Evolutionary conservation across 2,329 filamentous ascomycete genomes (phyloP).

Genomic region (Daldinia eschscholtzii): DNA sequence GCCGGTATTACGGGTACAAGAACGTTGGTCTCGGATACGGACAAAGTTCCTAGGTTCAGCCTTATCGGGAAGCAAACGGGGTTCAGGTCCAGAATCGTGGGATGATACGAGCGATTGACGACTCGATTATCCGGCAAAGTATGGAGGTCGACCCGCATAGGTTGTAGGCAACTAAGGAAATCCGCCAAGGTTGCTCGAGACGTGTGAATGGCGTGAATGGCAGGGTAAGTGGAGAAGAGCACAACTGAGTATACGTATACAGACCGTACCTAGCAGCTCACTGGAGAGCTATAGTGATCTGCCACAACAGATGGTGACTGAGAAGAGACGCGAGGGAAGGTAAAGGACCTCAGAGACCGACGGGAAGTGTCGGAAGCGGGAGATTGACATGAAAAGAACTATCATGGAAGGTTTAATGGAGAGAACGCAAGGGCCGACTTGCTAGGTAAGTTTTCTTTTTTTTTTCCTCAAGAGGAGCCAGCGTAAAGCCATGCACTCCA

Average conservation of each 20-base stretch:
- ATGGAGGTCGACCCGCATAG: constrained; percentile 46
- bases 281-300: constrained; percentile 45
- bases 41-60: constrained; percentile 47
- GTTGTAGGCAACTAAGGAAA: constrained; percentile 42
- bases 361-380: constrained; percentile 49
- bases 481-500: constrained; percentile 41
- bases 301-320: constrained; percentile 35
- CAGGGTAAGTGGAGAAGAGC: constrained; percentile 38
- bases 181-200: constrained; percentile 38
- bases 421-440: constrained; percentile 46
- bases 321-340: constrained; percentile 41
- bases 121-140: constrained; percentile 42
- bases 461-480: constrained; percentile 40
- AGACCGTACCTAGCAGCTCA: constrained; percentile 36
- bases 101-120: constrained; percentile 40
- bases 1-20: constrained; percentile 49
- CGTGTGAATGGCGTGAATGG: constrained; percentile 32
- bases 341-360: constrained; percentile 39
- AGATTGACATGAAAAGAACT: constrained; percentile 45
- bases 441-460: constrained; percentile 31
- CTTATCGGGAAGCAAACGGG: constrained; percentile 51
- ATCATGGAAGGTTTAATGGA: constrained; percentile 41
- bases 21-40: constrained; percentile 52
- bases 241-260: constrained; percentile 35
- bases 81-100: constrained; percentile 40